These are phyloP conservation scores for Blastocystis hominis DNA, from an alignment of 352 stramenopile species.

Conservation along the genomic window DNA sequence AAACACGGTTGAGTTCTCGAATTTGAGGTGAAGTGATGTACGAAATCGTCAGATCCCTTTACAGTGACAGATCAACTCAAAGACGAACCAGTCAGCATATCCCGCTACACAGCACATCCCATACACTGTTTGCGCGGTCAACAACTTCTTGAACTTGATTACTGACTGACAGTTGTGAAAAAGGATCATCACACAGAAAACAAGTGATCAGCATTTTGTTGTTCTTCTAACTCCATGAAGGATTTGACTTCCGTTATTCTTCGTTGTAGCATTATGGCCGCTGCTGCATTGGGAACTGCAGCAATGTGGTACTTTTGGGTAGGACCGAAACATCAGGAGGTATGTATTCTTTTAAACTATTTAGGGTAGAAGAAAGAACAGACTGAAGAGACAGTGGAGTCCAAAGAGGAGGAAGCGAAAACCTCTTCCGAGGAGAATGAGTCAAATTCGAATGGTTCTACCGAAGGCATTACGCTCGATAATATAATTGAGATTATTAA, in stretches of 20 bases:
- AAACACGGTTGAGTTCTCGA: neutral
- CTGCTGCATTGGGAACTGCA: neutral
- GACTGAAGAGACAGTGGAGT: neutral
- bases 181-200: neutral
- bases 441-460: neutral
- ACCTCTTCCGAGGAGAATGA: neutral
- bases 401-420: neutral
- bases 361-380: neutral
- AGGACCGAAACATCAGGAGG: neutral
- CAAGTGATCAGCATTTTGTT: neutral
- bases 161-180: conserved; percentile 47
- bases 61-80: neutral
- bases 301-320: neutral
- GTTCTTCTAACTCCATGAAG: neutral
- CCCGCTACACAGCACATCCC: conserved; percentile 15
- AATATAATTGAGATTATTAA: conserved; percentile 28
- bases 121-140: conserved; percentile 5
- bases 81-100: neutral
- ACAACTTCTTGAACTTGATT: conserved; percentile 33
- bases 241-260: neutral
- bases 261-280: neutral
- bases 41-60: conserved; percentile 6
- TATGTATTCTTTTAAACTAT: neutral
- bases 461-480: neutral
- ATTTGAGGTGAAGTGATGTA: conserved; percentile 12